Base-by-base conservation (phyloP, 2,329 filamentous ascomycete genomes). In the Venturia oleaginea region DNA sequence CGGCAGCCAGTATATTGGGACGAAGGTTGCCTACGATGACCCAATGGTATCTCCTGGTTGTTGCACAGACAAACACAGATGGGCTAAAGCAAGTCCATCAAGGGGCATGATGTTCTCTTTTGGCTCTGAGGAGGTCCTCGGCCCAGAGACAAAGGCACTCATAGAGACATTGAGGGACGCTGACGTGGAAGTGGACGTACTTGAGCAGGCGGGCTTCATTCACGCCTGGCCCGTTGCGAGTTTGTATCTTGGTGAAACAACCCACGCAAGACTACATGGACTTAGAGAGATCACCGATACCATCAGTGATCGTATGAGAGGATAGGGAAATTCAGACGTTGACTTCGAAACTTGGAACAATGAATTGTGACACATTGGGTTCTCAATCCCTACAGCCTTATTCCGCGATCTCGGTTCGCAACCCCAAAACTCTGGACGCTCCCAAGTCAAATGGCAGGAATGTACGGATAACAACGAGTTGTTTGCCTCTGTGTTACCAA, bases 221-320 rank as follows among this genome's bases (percentile, higher is more conserved):
- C 91, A 95, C 74, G 90, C 87, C 13, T 95, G 91, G 91, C 90
- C 90, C 0, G 87, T 95, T 24, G 88, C 87, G 11, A 79, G 79
- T 67, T 71, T 86, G 22, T 86, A 85, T 71, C 70, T 86, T 27
- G 80, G 80, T 8, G 77, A 79, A 64, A 77, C 73, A 7, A 75
- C 74, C 62, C 74, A 77, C 8, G 78, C 79, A 65, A 71, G 82
- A 62, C 69, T 81, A 62, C 74, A 77, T 66, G 82, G 82, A 4
- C 65, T 84, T 60, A 74, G 74, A 61, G 72, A 76, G 51, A 77
- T 82, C 63, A 34, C 51, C 5, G 51, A 57, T 15, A 57, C 51
- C 4, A 19, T 57, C 5, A 57, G 51, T 15, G 51, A 57, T 57
- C 27, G 51, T 19, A 57, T 57, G 51, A 57, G 15, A 57, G 27